These are phyloP conservation scores for Domatiomyces catenatus DNA, from an alignment of 2,329 filamentous ascomycete species.

Conservation along the genomic window DNA sequence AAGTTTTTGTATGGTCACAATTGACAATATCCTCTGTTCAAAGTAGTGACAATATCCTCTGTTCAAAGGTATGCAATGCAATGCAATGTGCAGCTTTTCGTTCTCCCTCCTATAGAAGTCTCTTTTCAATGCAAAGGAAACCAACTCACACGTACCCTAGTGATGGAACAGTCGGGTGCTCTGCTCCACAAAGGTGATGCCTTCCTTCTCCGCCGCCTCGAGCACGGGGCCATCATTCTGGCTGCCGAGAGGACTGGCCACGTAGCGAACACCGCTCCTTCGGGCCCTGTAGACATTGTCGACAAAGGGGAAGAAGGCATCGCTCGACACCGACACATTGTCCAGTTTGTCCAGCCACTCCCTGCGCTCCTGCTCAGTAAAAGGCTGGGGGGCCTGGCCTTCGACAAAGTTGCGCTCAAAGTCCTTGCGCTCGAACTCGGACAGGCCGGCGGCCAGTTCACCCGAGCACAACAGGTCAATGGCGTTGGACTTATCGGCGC, in stretches of 20 bases:
- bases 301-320: conserved; percentile 97
- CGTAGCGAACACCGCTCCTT: conserved; percentile 84
- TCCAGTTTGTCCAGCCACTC: conserved; percentile 68
- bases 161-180: conserved; percentile 89
- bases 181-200: conserved; percentile 92
- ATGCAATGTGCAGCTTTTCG: too few relatives aligned
- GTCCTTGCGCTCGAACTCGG: conserved; percentile 65
- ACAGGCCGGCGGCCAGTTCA: conserved; percentile 54
- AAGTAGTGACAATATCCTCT: too few relatives aligned
- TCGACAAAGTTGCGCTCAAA: conserved; percentile 86
- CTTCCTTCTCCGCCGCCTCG: conserved; percentile 77
- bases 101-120: too few relatives aligned
- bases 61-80: too few relatives aligned
- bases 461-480: conserved; percentile 91
- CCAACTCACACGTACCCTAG: conserved; percentile 26
- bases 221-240: conserved; percentile 38
- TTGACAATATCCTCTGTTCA: too few relatives aligned
- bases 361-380: conserved; percentile 69
- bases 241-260: conserved; percentile 77
- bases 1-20: too few relatives aligned
- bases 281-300: conserved; percentile 92
- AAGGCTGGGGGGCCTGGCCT: conserved; percentile 52
- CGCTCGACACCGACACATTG: conserved; percentile 70
- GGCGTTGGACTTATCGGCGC: conserved; percentile 93
- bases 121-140: not conserved